Evolutionary conservation across 2,329 filamentous ascomycete genomes (phyloP), one percentile per base, ranked within the genome.

Genomic region (Periglandula ipomoeae): DNA sequence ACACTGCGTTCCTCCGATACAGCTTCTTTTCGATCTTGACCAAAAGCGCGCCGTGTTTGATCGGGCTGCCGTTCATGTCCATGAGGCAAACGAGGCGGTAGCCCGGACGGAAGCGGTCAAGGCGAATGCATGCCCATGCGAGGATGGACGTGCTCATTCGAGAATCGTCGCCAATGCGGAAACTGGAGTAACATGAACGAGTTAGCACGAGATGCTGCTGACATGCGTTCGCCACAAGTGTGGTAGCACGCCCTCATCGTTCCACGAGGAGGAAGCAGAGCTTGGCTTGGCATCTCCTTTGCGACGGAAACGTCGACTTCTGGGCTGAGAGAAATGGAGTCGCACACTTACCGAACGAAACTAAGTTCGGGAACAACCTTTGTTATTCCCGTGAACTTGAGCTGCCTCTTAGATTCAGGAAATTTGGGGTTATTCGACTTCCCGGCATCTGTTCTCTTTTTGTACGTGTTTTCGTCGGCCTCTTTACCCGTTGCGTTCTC

Each of bases 351-450:
- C 85, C 82, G 78, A 27, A 89, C 66, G 60, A 89, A 89, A 58
- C 81, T 85, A 55, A 89, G 70, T 56, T 84, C 77, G 59, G 86
- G 81, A 13, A 85, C 74, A 10, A 88, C 74, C 44, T 76, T 74
- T 47, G 71, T 69, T 41, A 82, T 67, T 30, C 73, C 72, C 32
- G 69, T 66, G 60, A 88, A 89, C 17, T 72, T 66, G 41, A 89
- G 61, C n/a, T 66, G 66, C 49, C 75, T 73, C 4, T 75, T 76
- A 23, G 62, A 55, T 5, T 55, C 53, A 3, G 74, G 75, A 64
- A 85, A 89, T 56, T 82, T 76, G 0, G 85, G 84, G 56, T 85
- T 75, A 40, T 77, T 71, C 0, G 82, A 78, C 59, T 71, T 74
- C 35, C 69, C 69, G 20, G 70, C 69, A n/a, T 70, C 69, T 7